Conservation (phyloP, 2,329 filamentous ascomycete genomes). For the Cylindrodendrum hubeiense region DNA sequence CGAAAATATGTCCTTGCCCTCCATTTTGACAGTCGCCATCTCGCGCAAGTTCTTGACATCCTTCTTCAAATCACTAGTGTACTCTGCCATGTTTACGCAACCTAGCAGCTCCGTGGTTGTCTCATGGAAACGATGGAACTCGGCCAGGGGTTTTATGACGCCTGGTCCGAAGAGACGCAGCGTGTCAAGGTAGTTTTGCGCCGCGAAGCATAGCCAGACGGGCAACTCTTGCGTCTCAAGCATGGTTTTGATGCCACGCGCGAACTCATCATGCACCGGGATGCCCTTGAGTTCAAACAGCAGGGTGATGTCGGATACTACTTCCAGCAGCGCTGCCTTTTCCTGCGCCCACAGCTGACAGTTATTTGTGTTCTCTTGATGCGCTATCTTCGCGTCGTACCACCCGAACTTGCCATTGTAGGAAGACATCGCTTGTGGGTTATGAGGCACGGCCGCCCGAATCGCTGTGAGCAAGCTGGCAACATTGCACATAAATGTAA, state of each 20-base stretch:
- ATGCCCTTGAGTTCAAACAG: neutral
- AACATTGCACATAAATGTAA: neutral
- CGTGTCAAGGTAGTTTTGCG: conserved; percentile 11
- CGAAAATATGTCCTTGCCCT: no score
- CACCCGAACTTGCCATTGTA: no score
- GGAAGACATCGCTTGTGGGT: no score
- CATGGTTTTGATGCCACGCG: conserved; percentile 1
- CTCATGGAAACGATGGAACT: neutral
- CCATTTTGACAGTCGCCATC: neutral
- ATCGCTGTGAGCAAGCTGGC: neutral
- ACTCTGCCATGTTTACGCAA: neutral
- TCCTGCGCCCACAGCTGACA: no score
- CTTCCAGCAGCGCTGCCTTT: no score
- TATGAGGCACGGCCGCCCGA: neutral
- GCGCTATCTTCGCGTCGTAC: no score
- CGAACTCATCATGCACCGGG: no score
- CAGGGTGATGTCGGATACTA: no score
- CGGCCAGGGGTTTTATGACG: neutral
- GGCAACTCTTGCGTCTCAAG: neutral
- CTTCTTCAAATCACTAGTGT: neutral
- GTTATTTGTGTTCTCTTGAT: no score
- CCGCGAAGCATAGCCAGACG: conserved; percentile 12
- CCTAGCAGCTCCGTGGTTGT: neutral
- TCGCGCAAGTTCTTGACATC: neutral
- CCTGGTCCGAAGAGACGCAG: conserved; percentile 1